A percentile compares a stretch with the other conserved stretches of the same genome.
phyloP scores from a whole-genome alignment of 2,329 filamentous ascomycete genomes.

The Chaetomiaceae sp. region DNA sequence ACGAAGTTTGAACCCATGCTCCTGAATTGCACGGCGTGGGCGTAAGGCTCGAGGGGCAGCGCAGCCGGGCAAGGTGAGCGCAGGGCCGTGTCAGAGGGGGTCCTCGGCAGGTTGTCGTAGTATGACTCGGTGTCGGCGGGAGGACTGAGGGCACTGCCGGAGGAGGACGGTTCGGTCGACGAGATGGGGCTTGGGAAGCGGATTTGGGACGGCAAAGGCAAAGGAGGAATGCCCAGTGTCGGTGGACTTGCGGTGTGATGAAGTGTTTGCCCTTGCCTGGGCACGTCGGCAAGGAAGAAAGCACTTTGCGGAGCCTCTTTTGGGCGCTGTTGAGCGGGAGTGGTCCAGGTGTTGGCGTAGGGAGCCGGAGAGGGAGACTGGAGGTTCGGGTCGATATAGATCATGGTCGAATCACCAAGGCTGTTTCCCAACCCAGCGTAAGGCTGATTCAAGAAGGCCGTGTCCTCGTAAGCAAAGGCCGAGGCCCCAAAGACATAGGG shows the following conservation, averaged over 20 bases:
- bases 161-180: conserved; percentile 35
- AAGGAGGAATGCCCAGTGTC: conserved; percentile 13
- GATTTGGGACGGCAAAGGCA: conserved; percentile 19
- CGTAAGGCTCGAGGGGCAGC: conserved; percentile 27
- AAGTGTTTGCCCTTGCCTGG: conserved; percentile 18
- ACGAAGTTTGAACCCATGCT: conserved; percentile 32
- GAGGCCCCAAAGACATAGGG: conserved; percentile 3
- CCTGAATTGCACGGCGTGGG: conserved; percentile 30
- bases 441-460: conserved; percentile 4
- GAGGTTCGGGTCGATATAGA: conserved; percentile 29
- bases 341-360: conserved; percentile 22
- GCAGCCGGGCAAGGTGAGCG: conserved; percentile 30
- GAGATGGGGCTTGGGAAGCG: conserved; percentile 37
- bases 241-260: conserved; percentile 8
- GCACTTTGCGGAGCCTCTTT: conserved; percentile 29
- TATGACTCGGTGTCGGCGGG: conserved; percentile 38
- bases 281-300: conserved; percentile 25
- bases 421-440: conserved; percentile 8
- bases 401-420: conserved; percentile 1
- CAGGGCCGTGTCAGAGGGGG: conserved; percentile 34
- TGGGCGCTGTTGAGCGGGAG: conserved; percentile 29
- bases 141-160: conserved; percentile 37
- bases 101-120: conserved; percentile 34
- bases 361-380: conserved; percentile 22
- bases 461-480: conserved; percentile 8